Conservation (phyloP, 306 rosid genomes). For the Glycine soja region DNA sequence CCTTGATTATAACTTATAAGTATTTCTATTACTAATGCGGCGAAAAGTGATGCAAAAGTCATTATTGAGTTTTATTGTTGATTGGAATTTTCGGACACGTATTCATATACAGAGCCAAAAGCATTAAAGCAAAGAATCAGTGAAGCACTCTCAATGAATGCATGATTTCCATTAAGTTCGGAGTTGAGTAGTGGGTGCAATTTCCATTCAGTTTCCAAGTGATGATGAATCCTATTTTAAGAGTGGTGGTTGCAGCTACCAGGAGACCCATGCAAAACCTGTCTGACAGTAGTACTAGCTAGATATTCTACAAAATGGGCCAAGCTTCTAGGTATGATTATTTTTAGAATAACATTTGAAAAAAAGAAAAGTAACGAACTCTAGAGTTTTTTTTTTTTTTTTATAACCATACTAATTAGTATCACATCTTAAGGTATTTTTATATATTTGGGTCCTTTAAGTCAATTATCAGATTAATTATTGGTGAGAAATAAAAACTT, state of each 20-base stretch:
- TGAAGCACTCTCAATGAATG: neutral
- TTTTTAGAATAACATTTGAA: neutral
- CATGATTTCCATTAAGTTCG: neutral
- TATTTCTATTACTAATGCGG: neutral
- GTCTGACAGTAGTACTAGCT: neutral
- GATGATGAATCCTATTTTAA: neutral
- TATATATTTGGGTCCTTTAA: no score
- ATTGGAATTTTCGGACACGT: neutral
- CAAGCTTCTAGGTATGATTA: neutral
- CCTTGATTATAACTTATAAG: neutral
- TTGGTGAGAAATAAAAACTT: no score
- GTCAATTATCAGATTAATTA: no score
- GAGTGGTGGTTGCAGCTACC: conserved; percentile 43
- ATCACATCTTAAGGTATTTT: no score
- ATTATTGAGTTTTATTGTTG: neutral
- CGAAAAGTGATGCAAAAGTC: neutral
- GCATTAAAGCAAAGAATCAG: neutral
- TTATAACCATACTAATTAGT: no score
- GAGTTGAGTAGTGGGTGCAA: conserved; percentile 2
- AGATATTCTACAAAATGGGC: neutral
- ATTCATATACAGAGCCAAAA: neutral
- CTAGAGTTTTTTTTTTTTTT: no score
- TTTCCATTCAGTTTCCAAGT: conserved; percentile 18
- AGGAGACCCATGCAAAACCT: neutral
- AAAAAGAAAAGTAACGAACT: neutral